Conservation (phyloP, 2,329 filamentous ascomycete species). For the Pseudogymnoascus sp. region DNA sequence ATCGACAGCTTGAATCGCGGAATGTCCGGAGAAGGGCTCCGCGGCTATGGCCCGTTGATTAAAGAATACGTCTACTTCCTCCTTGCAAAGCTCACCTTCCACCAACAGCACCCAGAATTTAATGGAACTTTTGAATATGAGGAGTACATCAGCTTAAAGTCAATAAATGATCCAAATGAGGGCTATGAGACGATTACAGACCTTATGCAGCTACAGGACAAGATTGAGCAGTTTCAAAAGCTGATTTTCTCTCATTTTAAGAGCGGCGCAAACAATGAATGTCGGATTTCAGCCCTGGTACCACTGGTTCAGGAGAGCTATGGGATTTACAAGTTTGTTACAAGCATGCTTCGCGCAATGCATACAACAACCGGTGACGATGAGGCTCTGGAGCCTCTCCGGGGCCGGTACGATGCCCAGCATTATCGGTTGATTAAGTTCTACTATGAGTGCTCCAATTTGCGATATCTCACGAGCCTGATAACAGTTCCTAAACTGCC, state of each 20-base stretch:
- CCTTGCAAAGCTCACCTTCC: slow-evolving; percentile 90
- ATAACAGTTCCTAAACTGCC: slow-evolving; percentile 95
- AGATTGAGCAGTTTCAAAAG: slow-evolving; percentile 98
- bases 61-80: slow-evolving; percentile 96
- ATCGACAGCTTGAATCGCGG: slow-evolving; percentile 86
- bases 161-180: slow-evolving; percentile 97
- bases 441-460: slow-evolving; percentile 98
- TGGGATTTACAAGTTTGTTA: slow-evolving; percentile 99
- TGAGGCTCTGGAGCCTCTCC: slow-evolving; percentile 80
- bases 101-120: slow-evolving; percentile 93
- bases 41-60: slow-evolving; percentile 87
- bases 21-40: slow-evolving; percentile 71
- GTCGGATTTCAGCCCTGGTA: slow-evolving; percentile 86
- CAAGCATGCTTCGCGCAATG: slow-evolving; percentile 98
- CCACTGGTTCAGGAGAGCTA: slow-evolving; percentile 96
- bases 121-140: slow-evolving; percentile 99
- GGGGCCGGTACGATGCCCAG: slow-evolving; percentile 85
- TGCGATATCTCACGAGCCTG: slow-evolving; percentile 89
- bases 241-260: slow-evolving; percentile 96
- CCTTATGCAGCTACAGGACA: slow-evolving; percentile 92
- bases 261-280: slow-evolving; percentile 87
- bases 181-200: slow-evolving; percentile 95
- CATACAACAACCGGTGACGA: slow-evolving; percentile 92
- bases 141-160: slow-evolving; percentile 96
- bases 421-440: slow-evolving; percentile 96